A percentile compares a stretch with the other conserved stretches of the same genome.
Evolutionary conservation across 306 rosid genomes (phyloP).

Genomic region (Lupinus albus): DNA sequence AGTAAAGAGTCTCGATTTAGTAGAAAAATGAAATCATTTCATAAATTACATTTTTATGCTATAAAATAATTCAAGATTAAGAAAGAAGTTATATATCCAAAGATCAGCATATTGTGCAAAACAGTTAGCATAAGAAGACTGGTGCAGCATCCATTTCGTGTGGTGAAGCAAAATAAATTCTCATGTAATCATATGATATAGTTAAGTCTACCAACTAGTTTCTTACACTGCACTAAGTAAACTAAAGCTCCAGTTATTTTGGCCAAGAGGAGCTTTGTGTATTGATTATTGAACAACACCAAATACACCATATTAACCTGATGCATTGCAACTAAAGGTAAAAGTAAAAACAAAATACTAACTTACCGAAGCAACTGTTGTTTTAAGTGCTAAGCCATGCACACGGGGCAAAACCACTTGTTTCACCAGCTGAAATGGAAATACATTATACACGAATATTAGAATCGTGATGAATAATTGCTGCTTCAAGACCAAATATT

Average conservation of each 20-base stretch:
- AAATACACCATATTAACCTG: conserved; percentile 17
- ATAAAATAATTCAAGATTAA: too few species aligned
- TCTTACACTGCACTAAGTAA: background rate
- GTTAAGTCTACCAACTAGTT: too few species aligned
- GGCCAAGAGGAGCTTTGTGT: conserved; percentile 3
- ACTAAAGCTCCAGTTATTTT: conserved; percentile 8
- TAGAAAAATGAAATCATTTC: background rate
- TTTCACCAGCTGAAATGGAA: conserved; percentile 71
- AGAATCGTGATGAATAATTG: conserved; percentile 28
- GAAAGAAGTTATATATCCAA: background rate
- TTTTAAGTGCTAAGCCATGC: conserved; percentile 93
- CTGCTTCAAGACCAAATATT: conserved; percentile 30
- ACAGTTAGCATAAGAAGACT: background rate
- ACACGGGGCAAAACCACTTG: conserved; percentile 92
- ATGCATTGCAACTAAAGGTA: conserved; percentile 14
- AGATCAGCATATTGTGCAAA: background rate
- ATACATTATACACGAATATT: conserved; percentile 13
- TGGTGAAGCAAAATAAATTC: background rate
- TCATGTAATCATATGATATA: background rate
- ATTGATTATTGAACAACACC: conserved; percentile 5
- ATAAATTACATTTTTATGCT: too few species aligned
- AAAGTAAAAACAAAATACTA: conserved; percentile 20
- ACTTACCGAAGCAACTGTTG: conserved; percentile 97
- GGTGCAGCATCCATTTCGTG: background rate
- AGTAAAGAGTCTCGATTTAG: background rate